Conservation (phyloP, 176 grass and related monocot species). For the Oryza glumipatula region DNA sequence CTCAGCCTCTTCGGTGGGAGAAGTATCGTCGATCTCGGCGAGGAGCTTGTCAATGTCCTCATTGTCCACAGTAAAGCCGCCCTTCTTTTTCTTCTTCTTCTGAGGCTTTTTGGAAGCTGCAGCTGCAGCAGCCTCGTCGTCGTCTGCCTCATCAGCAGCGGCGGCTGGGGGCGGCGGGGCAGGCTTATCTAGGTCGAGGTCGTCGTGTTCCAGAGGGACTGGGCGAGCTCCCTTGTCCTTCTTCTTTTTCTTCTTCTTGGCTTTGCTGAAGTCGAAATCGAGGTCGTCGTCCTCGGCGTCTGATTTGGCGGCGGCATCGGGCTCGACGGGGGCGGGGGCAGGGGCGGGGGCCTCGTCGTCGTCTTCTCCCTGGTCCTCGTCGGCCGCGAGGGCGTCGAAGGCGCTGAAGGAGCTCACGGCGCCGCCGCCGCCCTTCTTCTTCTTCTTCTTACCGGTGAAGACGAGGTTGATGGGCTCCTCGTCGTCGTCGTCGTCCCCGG, state of each 20-base stretch:
- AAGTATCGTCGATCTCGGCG: conserved; percentile 48
- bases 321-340: background rate
- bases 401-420: conserved; percentile 44
- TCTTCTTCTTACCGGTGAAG: conserved; percentile 95
- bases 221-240: conserved; percentile 50
- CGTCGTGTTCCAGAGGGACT: conserved; percentile 21
- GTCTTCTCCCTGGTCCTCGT: conserved; percentile 54
- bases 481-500: conserved; percentile 35
- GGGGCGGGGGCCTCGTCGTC: conserved; percentile 15
- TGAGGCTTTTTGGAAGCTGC: conserved; percentile 57
- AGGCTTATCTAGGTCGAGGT: conserved; percentile 23
- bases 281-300: conserved; percentile 51
- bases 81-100: conserved; percentile 98
- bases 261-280: conserved; percentile 67
- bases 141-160: conserved; percentile 37
- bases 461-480: conserved; percentile 67
- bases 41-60: conserved; percentile 72
- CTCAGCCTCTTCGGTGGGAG: conserved; percentile 43
- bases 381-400: conserved; percentile 63
- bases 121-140: conserved; percentile 6
- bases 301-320: conserved; percentile 28
- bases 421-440: conserved; percentile 63
- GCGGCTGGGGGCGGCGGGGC: background rate
- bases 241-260: conserved; percentile 85
- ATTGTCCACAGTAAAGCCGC: conserved; percentile 56